Percentiles rank a stretch among this genome's conserved stretches.
Evolutionary conservation across 129 eudicot genomes (phyloP).

Genomic region (Rutidosis leptorrhynchoides): DNA sequence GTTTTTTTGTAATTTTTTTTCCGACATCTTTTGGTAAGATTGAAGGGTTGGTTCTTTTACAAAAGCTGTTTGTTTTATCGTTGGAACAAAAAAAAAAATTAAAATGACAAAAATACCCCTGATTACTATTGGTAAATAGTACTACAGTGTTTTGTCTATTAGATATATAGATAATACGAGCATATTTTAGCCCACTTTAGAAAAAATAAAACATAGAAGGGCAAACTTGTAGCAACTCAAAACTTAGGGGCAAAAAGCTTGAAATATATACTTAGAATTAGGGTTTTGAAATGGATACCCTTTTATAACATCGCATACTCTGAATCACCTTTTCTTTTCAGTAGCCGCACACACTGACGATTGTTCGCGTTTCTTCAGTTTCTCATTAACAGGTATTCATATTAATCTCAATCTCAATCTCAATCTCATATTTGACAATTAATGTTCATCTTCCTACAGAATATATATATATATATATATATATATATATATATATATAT

Average conservation of each 20-base stretch:
- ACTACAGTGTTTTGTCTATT: no score
- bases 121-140: no score
- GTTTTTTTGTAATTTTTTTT: no score
- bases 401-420: neutral
- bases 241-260: neutral
- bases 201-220: neutral
- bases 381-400: constrained; percentile 12
- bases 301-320: constrained; percentile 29
- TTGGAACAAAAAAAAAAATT: no score
- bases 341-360: neutral
- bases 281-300: constrained; percentile 28
- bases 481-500: no score
- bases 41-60: no score
- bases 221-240: neutral
- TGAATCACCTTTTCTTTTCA: neutral
- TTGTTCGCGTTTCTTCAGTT: neutral
- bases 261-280: neutral
- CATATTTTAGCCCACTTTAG: neutral
- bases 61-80: no score
- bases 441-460: neutral
- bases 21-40: no score
- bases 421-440: neutral
- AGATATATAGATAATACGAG: no score
- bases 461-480: no score
- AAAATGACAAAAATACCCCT: no score